Evolutionary conservation across 2,329 filamentous ascomycete species (phyloP).

Genomic region (Scleromitrula shiraiana): DNA sequence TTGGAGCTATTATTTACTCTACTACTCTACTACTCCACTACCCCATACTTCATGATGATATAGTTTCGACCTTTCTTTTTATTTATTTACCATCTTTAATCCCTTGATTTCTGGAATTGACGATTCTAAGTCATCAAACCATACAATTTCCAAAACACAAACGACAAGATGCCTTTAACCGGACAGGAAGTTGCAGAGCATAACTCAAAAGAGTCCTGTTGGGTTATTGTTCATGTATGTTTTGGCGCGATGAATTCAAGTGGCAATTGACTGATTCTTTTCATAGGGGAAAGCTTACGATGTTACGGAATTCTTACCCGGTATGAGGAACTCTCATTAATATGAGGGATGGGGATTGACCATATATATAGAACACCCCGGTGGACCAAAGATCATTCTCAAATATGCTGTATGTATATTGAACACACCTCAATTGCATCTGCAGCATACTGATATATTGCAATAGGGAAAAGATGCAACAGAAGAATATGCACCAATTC

Average conservation of each 20-base stretch:
- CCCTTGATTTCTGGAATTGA: too few relatives aligned
- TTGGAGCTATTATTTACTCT: neutral
- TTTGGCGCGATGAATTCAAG: neutral
- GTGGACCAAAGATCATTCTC: slow-evolving; percentile 85
- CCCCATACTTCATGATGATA: too few relatives aligned
- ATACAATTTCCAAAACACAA: neutral
- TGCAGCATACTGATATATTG: neutral
- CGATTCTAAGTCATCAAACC: neutral
- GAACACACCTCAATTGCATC: neutral
- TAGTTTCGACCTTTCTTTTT: too few relatives aligned
- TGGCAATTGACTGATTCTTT: slow-evolving; percentile 15
- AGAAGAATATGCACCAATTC: slow-evolving; percentile 83
- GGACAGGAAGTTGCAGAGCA: slow-evolving; percentile 61
- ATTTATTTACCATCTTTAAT: too few relatives aligned
- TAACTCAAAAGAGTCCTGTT: slow-evolving; percentile 75
- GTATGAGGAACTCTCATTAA: slow-evolving; percentile 33
- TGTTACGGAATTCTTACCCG: slow-evolving; percentile 80
- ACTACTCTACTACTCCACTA: too few relatives aligned
- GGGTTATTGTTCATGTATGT: slow-evolving; percentile 75
- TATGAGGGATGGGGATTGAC: neutral
- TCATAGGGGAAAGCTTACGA: slow-evolving; percentile 72
- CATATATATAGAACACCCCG: slow-evolving; percentile 62
- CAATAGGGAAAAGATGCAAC: slow-evolving; percentile 78
- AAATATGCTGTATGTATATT: slow-evolving; percentile 66
- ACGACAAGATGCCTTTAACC: slow-evolving; percentile 32